Evolutionary conservation across 768 basidiomycete genomes (phyloP).

Genomic region (Russula olivacea): DNA sequence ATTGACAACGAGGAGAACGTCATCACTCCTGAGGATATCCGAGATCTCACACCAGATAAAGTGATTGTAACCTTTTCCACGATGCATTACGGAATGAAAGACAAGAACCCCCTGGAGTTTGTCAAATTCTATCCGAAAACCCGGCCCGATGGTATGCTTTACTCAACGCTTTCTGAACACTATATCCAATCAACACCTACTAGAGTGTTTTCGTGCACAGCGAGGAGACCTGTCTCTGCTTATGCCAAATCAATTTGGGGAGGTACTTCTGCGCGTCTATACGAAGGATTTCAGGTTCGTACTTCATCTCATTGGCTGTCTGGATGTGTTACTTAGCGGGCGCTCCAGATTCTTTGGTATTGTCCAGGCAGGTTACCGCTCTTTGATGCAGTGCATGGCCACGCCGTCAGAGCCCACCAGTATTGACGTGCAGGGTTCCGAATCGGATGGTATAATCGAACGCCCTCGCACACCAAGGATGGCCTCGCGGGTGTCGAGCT

Average conservation of each 20-base stretch:
- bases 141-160: slow-evolving; percentile 44
- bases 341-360: slow-evolving; percentile 45
- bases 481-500: slow-evolving; percentile 14
- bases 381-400: slow-evolving; percentile 30
- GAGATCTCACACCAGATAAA: slow-evolving; percentile 40
- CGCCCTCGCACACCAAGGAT: slow-evolving; percentile 19
- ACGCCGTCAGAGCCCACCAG: slow-evolving; percentile 3
- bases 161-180: not conserved
- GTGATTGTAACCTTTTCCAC: slow-evolving; percentile 56
- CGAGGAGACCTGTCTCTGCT: slow-evolving; percentile 58
- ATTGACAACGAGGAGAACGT: slow-evolving; percentile 17
- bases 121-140: slow-evolving; percentile 73
- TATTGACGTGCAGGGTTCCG: slow-evolving; percentile 17
- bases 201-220: slow-evolving; percentile 43
- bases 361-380: slow-evolving; percentile 63
- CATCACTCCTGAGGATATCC: slow-evolving; percentile 28
- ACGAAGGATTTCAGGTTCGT: slow-evolving; percentile 51
- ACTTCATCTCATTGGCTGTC: not conserved
- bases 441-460: slow-evolving; percentile 12
- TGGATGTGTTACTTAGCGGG: not conserved
- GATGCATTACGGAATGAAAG: slow-evolving; percentile 78
- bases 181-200: slow-evolving; percentile 27
- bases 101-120: slow-evolving; percentile 58
- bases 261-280: slow-evolving; percentile 63
- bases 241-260: slow-evolving; percentile 60